A percentile compares a stretch with the other conserved stretches of the same genome.
These are phyloP conservation scores for Plectosphaerella sp. DNA, from an alignment of 2,329 filamentous ascomycete genomes.

Conservation along the genomic window DNA sequence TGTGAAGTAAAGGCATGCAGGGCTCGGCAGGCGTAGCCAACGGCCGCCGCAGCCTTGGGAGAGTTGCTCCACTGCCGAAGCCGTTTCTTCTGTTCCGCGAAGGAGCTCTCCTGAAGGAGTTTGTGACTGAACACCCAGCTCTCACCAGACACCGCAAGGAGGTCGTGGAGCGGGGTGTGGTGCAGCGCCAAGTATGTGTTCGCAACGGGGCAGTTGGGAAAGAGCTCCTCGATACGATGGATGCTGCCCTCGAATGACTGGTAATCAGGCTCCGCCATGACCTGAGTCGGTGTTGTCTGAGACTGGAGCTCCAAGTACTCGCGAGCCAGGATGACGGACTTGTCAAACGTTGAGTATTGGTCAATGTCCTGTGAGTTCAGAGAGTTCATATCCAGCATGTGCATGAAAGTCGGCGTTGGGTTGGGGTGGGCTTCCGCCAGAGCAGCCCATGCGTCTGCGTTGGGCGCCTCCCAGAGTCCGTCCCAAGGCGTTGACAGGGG, in stretches of 20 bases:
- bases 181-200: conserved; percentile 54
- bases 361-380: conserved; percentile 30
- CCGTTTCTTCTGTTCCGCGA: conserved; percentile 40
- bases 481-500: conserved; percentile 41
- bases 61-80: conserved; percentile 43
- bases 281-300: conserved; percentile 21
- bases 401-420: neutral
- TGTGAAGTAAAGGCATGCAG: conserved; percentile 33
- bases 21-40: conserved; percentile 46
- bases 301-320: conserved; percentile 32
- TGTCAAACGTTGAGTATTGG: conserved; percentile 31
- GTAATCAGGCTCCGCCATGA: conserved; percentile 15
- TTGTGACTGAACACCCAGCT: conserved; percentile 56
- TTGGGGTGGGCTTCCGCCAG: conserved; percentile 15
- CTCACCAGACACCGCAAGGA: conserved; percentile 54
- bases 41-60: conserved; percentile 38
- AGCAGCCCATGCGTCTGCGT: conserved; percentile 40
- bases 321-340: conserved; percentile 32
- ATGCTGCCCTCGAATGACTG: conserved; percentile 16
- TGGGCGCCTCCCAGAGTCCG: conserved; percentile 44
- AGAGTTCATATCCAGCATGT: conserved; percentile 18
- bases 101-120: conserved; percentile 36
- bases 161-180: conserved; percentile 52
- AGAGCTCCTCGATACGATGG: conserved; percentile 32
- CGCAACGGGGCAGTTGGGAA: conserved; percentile 38